Base-by-base conservation (phyloP, 495 filamentous ascomycete genomes). In the Arthonia radiata region DNA sequence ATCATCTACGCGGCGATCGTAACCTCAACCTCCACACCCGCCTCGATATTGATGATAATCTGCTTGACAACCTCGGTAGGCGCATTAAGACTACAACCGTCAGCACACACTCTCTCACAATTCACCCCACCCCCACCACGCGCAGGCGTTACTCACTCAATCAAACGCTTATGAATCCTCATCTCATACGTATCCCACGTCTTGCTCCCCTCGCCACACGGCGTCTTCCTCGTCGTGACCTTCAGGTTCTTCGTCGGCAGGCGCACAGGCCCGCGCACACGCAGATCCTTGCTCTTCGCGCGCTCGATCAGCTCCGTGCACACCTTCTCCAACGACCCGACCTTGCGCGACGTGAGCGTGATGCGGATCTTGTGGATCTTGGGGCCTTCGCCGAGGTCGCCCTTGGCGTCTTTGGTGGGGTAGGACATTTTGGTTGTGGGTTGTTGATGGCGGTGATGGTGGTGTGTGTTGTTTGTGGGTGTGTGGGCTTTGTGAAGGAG, bases 11-110 rank as follows among this genome's bases (percentile, higher is more conserved):
- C 83, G 51, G 86, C 86, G 60, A 97, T 97, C 45, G 86, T 97
- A 41, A 97, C 86, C 67, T 97, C 86, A 44, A 97, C 86, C 69
- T 97, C 86, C 50, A 97, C 86, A 64, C 86, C 86, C 35, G 86
- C 86, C 71, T 97, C 86, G 54, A 97, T 94, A 65, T 97, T 97
- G 64, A 94, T 81, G 54, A 97, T 97, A 66, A 97, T 94, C 67
- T 92, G 81, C 72, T 97, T 97, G 54, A 97, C 86, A 34, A 91
- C 79, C 67, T 97, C 86, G 42, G 86, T 97, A 30, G 86, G 86
- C 34, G 86, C 86, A 52, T 83, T 86, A 31, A 94, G 61, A 59
- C 79, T 83, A 39, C 23, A 34, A 33, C 38, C 15, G 39, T 13
- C 10, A 10, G 32, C n/a, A 14, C 25, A 24, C n/a, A n/a, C n/a